A percentile compares a stretch with the other conserved stretches of the same genome.
Evolutionary conservation across 1,284 basidiomycete species (phyloP).

Genomic region (Schizophyllum commune): DNA sequence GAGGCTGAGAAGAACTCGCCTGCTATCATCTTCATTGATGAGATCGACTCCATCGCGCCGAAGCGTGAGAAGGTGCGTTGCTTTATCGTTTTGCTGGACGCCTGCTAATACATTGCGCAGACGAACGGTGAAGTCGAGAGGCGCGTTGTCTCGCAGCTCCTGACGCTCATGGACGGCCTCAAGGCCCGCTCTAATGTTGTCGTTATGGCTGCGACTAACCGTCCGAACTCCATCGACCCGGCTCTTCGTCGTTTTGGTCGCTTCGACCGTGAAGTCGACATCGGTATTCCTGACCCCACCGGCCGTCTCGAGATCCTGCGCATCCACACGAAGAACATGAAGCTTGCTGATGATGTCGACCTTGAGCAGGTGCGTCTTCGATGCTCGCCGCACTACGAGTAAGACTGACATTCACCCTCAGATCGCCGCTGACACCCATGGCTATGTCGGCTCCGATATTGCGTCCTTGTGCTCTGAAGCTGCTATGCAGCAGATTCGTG

Average conservation of each 20-base stretch:
- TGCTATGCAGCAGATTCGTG: conserved; percentile 97
- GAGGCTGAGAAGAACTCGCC: conserved; percentile 99
- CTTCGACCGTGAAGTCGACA: conserved; percentile 99
- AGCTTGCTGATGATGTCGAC: conserved; percentile 95
- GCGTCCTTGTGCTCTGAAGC: conserved; percentile 96
- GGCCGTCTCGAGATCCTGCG: conserved; percentile 97
- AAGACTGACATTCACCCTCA: conserved; percentile 21
- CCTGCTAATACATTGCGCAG: conserved; percentile 30
- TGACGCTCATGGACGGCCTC: conserved; percentile 98
- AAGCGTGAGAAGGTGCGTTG: conserved; percentile 90
- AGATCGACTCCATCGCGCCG: conserved; percentile 98
- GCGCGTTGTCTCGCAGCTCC: conserved; percentile 94
- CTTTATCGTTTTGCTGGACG: neutral
- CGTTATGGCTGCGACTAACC: conserved; percentile 98
- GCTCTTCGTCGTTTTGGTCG: conserved; percentile 97
- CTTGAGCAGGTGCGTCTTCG: conserved; percentile 73
- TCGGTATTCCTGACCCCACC: conserved; percentile 97
- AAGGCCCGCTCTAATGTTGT: conserved; percentile 99
- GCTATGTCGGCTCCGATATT: conserved; percentile 97
- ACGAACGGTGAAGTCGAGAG: conserved; percentile 99
- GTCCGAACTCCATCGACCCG: conserved; percentile 98
- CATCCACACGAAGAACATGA: conserved; percentile 99
- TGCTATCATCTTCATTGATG: conserved; percentile 99
- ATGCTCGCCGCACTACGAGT: neutral
- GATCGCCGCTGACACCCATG: conserved; percentile 98